Base-by-base conservation (phyloP, 768 basidiomycete species). In the Clitopilus hobsonii region DNA sequence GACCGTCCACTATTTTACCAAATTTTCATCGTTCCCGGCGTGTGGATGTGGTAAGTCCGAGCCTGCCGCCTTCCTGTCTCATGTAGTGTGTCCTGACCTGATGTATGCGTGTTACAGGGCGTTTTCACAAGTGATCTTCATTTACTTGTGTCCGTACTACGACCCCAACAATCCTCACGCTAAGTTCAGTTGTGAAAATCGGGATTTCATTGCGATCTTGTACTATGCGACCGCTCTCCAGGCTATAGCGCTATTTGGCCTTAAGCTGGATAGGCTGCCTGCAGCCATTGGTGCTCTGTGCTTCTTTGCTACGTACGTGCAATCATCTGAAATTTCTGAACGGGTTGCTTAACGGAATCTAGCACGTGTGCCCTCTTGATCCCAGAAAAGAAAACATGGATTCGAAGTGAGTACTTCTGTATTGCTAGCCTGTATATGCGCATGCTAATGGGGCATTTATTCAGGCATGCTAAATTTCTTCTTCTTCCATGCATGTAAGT, bases 401-500 rank as follows among this genome's bases (percentile, higher is more conserved):
- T 59, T 38, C 65, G 76, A 60, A 69, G 69, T 70, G 74, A 54
- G 74, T 58, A n/a, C n/a, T n/a, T n/a, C n/a, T n/a, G n/a, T n/a
- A n/a, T n/a, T n/a, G n/a, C n/a, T n/a, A n/a, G n/a, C n/a, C n/a
- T n/a, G n/a, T n/a, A n/a, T n/a, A n/a, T n/a, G n/a, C n/a, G n/a
- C n/a, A n/a, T n/a, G n/a, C 22, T 23, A 6, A 59, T 53, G 2
- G n/a, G 4, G 22, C 11, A 23, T 20, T 41, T n/a, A 2, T 45
- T n/a, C n/a, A 85, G 84, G 79, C 63, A 74, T 85, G 68, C 77
- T 89, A 62, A 84, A 86, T 71, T 88, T 90, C 62, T 68, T 86
- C 52, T 63, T 90, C n/a, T 95, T 89, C 67, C 88, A 93, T 57
- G 76, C 72, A 3, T 93, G 76, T 72, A 63, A 67, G 78, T 66